A percentile compares a stretch with the other conserved stretches of the same genome.
phyloP scores from a whole-genome alignment of 2,329 filamentous ascomycete species.

The Colletotrichum cordylinicola region DNA sequence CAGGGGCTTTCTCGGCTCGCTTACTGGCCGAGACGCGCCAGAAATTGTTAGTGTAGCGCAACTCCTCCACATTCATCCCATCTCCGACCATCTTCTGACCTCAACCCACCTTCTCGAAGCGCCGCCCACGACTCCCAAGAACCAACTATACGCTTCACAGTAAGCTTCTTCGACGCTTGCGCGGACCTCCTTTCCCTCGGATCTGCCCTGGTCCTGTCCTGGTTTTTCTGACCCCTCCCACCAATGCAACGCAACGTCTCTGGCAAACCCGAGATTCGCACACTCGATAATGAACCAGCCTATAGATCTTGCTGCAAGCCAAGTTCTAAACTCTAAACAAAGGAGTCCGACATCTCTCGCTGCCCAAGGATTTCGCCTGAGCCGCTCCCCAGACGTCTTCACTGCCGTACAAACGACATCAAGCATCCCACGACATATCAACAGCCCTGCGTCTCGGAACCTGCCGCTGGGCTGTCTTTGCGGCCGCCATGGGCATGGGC shows the following conservation, averaged over 20 bases:
- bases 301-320: conserved; percentile 1
- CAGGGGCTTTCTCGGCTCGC: conserved; percentile 18
- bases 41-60: conserved; percentile 21
- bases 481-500: not conserved
- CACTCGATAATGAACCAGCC: not conserved
- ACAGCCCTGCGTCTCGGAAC: conserved; percentile 18
- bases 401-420: not conserved
- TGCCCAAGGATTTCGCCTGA: not conserved
- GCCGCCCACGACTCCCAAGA: not conserved
- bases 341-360: not conserved
- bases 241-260: conserved; percentile 8
- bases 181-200: not conserved
- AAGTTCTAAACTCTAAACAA: not conserved
- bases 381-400: not conserved
- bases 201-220: not conserved
- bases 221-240: not conserved
- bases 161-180: conserved; percentile 4
- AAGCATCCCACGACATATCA: not conserved
- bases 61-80: conserved; percentile 18
- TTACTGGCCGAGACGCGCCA: conserved; percentile 21
- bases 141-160: conserved; percentile 4
- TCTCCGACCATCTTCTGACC: conserved; percentile 15
- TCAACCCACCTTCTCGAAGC: conserved; percentile 16
- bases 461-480: not conserved
- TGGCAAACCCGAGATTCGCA: not conserved